Percentiles rank a stretch among this genome's conserved stretches.
Evolutionary conservation across 495 filamentous ascomycete species (phyloP).

Genomic region (Durotheca rogersii): DNA sequence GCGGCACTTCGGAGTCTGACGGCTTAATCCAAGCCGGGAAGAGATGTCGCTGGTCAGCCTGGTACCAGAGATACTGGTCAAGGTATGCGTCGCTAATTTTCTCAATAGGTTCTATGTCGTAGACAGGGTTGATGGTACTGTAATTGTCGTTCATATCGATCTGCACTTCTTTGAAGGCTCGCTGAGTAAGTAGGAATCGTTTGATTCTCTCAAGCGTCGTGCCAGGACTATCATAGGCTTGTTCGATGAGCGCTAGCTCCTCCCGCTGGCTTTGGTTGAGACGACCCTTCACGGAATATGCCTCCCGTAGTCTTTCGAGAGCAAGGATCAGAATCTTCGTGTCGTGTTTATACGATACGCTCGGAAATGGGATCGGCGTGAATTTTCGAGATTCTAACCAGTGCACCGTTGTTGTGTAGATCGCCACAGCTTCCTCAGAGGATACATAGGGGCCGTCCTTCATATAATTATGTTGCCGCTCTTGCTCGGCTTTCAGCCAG

Average conservation of each 20-base stretch:
- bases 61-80: conserved; percentile 99
- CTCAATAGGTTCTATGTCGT: conserved; percentile 98
- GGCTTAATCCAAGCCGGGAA: conserved; percentile 99
- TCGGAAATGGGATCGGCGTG: conserved; percentile 97
- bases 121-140: conserved; percentile 97
- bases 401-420: conserved; percentile 98
- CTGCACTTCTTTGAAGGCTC: conserved; percentile 98
- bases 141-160: conserved; percentile 99
- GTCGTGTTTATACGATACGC: conserved; percentile 99
- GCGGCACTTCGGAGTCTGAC: conserved; percentile 98
- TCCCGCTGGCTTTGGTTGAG: conserved; percentile 98
- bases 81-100: conserved; percentile 99
- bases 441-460: conserved; percentile 99
- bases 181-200: conserved; percentile 92
- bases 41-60: conserved; percentile 95
- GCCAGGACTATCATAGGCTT: conserved; percentile 97
- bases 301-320: conserved; percentile 88
- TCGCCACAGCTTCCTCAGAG: conserved; percentile 96
- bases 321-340: conserved; percentile 98
- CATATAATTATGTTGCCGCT: conserved; percentile 98
- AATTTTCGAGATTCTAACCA: conserved; percentile 99
- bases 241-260: conserved; percentile 95
- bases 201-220: conserved; percentile 97
- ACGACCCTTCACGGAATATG: conserved; percentile 96
- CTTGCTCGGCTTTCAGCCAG: conserved; percentile 98